These are phyloP conservation scores for Dillenia suffruticosa DNA, from an alignment of 164 flowering plant species.

Conservation along the genomic window DNA sequence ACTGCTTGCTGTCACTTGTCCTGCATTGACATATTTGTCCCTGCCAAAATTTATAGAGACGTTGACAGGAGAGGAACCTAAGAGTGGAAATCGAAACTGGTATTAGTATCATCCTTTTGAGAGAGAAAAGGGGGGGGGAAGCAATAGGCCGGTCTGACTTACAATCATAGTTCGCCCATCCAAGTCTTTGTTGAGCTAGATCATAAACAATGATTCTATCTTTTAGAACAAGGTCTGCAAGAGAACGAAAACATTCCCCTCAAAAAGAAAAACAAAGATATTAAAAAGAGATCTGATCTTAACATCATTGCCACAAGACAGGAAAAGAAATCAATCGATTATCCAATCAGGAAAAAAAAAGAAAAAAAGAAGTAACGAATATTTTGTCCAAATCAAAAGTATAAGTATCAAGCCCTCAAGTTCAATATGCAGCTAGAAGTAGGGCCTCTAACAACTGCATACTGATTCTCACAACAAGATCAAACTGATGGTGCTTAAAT, in stretches of 20 bases:
- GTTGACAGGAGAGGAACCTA: slow-evolving; percentile 64
- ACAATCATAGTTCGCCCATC: slow-evolving; percentile 89
- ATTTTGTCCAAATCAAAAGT: not conserved
- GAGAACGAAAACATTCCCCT: slow-evolving; percentile 1
- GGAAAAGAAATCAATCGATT: not conserved
- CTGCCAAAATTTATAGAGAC: slow-evolving; percentile 43
- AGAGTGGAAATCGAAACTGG: not conserved
- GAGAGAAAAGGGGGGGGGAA: not conserved
- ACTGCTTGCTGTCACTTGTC: slow-evolving; percentile 36
- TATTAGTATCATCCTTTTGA: not conserved
- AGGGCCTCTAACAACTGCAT: too few species aligned
- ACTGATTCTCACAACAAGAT: too few species aligned
- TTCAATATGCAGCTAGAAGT: too few species aligned
- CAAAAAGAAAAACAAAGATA: not conserved
- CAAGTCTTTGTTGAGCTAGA: slow-evolving; percentile 72
- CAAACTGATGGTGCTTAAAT: too few species aligned
- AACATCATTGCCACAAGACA: too few species aligned
- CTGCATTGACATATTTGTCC: slow-evolving; percentile 43
- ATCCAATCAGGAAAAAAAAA: not conserved
- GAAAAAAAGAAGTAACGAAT: not conserved
- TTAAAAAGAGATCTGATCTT: too few species aligned
- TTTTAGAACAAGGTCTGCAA: slow-evolving; percentile 87
- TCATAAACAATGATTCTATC: slow-evolving; percentile 92
- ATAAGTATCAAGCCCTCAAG: too few species aligned
- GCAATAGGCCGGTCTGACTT: slow-evolving; percentile 21